phyloP scores from a whole-genome alignment of 2,329 filamentous ascomycete genomes.

The Xylaria sp. region DNA sequence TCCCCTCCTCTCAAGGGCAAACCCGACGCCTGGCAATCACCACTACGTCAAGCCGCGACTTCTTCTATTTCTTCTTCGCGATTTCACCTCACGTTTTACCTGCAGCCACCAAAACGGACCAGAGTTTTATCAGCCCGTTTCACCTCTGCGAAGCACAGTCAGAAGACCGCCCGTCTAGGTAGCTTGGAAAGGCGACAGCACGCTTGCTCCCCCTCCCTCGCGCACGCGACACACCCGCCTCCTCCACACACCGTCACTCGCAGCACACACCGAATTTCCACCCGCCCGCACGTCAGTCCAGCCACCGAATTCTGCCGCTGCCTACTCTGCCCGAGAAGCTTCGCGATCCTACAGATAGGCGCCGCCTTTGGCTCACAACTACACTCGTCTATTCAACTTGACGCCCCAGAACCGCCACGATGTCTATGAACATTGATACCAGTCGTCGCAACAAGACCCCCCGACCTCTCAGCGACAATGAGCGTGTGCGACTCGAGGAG shows the following conservation, averaged over 20 bases:
- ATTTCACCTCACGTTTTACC: neutral
- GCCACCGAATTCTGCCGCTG: neutral
- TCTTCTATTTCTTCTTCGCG: slow-evolving; percentile 5
- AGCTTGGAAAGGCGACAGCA: slow-evolving; percentile 11
- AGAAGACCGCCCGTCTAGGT: slow-evolving; percentile 5
- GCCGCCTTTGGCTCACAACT: neutral
- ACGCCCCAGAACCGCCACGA: slow-evolving; percentile 13
- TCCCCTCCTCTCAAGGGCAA: slow-evolving; percentile 1
- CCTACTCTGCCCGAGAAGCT: neutral
- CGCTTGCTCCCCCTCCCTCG: slow-evolving; percentile 3
- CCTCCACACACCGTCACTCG: neutral
- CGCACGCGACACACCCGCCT: slow-evolving; percentile 23
- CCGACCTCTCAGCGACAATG: slow-evolving; percentile 75
- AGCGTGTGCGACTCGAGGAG: slow-evolving; percentile 84
- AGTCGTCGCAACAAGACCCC: slow-evolving; percentile 86
- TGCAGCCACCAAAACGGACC: slow-evolving; percentile 2
- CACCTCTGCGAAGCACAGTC: slow-evolving; percentile 11
- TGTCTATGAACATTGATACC: slow-evolving; percentile 70
- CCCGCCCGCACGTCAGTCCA: neutral
- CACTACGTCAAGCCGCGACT: slow-evolving; percentile 8
- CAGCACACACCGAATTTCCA: slow-evolving; percentile 6
- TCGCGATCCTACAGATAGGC: neutral
- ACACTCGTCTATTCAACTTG: slow-evolving; percentile 1
- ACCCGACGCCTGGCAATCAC: slow-evolving; percentile 1
- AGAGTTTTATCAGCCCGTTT: slow-evolving; percentile 9